Base-by-base conservation (phyloP, 2,329 filamentous ascomycete species). In the Aspergillus brunneoviolaceus region DNA sequence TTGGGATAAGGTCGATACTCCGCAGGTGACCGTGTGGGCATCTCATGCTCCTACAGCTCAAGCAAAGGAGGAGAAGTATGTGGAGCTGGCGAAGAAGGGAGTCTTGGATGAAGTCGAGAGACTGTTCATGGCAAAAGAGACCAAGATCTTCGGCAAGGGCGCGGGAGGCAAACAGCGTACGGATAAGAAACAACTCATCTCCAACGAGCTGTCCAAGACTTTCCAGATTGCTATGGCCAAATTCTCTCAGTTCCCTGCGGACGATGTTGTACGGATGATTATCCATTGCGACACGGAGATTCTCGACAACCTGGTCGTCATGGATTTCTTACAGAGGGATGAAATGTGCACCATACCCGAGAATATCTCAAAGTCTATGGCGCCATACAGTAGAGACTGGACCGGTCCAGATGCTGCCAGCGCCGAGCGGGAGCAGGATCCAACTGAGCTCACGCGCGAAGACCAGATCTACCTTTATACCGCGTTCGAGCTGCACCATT, bases 51-150 rank as follows among this genome's bases (percentile, higher is more conserved):
- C 91, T 5, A 96, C 91, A n/a, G 86, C 88, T 4, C 89, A 96
- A 73, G 90, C 90, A 62, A 91, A 93, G 72, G 95, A 99, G 79
- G 91, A 96, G 78, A 97, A 97, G 76, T 98, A 98, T 73, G 87
- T 89, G 45, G 95, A 98, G 71, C 84, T 99, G 61, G 93, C 91
- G 60, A 89, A 90, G 72, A 96, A 94, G 81, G 95, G 95, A 80
- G 96, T 99, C 63, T 82, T 98, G 66, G 95, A 98, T 67, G 95
- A 98, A 78, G 94, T 99, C 57, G 95, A 99, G 79, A 96, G 96
- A 76, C 83, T 98, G 47, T 99, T 99, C 80, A 87, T 96, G 85
- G 94, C 95, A 56, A 98, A 97, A 79, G 95, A 99, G 76, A 94
- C 92, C 78, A 97, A 96, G 80, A 85, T 89, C 65, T 82, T 98